Evolutionary conservation across 2,329 filamentous ascomycete genomes (phyloP).

Genomic region (Xylariaceae sp.): DNA sequence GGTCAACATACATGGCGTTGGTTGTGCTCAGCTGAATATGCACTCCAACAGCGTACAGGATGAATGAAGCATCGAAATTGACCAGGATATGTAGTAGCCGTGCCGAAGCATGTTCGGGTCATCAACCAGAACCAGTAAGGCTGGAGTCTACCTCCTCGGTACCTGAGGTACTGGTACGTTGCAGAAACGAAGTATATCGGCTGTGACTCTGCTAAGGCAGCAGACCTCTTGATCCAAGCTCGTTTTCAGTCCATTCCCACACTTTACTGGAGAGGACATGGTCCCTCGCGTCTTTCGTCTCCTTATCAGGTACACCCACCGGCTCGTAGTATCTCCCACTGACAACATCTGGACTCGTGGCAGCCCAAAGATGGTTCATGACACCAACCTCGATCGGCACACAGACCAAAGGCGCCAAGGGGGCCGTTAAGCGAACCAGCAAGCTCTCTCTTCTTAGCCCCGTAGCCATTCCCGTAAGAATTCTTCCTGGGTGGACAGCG

Average conservation of each 20-base stretch:
- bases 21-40: no score
- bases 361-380: slow-evolving; percentile 36
- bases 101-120: no score
- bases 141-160: no score
- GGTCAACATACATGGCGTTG: no score
- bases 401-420: slow-evolving; percentile 4
- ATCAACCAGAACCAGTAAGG: no score
- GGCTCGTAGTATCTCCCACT: slow-evolving; percentile 28
- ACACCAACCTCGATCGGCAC: slow-evolving; percentile 20
- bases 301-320: slow-evolving; percentile 19
- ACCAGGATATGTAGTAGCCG: no score
- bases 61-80: no score
- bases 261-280: slow-evolving; percentile 17
- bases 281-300: slow-evolving; percentile 12
- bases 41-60: no score
- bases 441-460: slow-evolving; percentile 6
- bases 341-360: slow-evolving; percentile 24
- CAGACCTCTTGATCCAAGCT: no score
- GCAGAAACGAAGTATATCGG: no score
- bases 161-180: no score
- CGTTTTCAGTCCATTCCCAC: slow-evolving; percentile 26
- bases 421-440: neutral
- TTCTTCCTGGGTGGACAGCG: slow-evolving; percentile 9
- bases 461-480: slow-evolving; percentile 7
- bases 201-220: no score